These are phyloP conservation scores for Diatrype stigma DNA, from an alignment of 2,329 filamentous ascomycete species.

Conservation along the genomic window DNA sequence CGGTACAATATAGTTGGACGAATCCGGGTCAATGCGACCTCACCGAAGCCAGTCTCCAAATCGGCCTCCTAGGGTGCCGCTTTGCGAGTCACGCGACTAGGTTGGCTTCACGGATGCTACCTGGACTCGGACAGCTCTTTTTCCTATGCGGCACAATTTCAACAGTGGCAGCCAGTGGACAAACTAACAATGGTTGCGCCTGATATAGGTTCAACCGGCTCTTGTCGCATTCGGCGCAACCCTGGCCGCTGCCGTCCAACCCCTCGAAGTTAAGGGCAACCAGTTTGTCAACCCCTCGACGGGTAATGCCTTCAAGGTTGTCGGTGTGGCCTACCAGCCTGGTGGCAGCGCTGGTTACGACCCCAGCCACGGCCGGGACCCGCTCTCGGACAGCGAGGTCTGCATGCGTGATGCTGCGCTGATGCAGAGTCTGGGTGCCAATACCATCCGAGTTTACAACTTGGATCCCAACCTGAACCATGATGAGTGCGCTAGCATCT, in stretches of 20 bases:
- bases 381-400: conserved; percentile 53
- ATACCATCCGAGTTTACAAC: conserved; percentile 68
- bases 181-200: conserved; percentile 3
- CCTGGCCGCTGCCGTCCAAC: conserved; percentile 51
- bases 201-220: conserved; percentile 35
- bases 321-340: conserved; percentile 66
- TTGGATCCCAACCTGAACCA: conserved; percentile 62
- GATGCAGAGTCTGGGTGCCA: conserved; percentile 61
- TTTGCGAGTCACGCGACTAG: no score
- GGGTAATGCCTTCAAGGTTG: conserved; percentile 60
- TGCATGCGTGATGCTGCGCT: conserved; percentile 63
- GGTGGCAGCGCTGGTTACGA: conserved; percentile 61
- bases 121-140: no score
- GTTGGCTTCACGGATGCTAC: no score
- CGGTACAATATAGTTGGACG: no score
- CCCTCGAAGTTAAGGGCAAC: conserved; percentile 52
- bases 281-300: conserved; percentile 57
- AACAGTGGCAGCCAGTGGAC: not conserved
- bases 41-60: no score
- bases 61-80: no score
- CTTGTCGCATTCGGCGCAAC: conserved; percentile 51
- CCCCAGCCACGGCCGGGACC: conserved; percentile 49
- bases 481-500: conserved; percentile 63
- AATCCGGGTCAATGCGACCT: no score
- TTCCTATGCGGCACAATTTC: not conserved